Conservation (phyloP, 805 yeast genomes). For the Clavispora carvajalis region DNA sequence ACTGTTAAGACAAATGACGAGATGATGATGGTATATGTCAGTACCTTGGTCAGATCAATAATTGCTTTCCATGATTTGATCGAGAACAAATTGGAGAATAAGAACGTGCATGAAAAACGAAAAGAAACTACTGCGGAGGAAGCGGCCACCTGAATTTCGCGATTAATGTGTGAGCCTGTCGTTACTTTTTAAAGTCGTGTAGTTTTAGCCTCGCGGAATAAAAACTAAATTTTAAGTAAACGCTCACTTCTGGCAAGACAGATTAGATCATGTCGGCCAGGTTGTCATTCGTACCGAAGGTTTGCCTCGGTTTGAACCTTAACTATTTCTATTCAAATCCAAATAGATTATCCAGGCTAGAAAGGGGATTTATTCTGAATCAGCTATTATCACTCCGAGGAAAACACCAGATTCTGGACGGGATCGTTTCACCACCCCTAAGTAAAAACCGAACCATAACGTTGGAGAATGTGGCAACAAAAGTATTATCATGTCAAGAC, state of each 20-base stretch:
- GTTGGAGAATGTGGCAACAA: slow-evolving; percentile 38
- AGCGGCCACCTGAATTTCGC: not conserved
- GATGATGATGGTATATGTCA: slow-evolving; percentile 86
- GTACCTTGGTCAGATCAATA: slow-evolving; percentile 86
- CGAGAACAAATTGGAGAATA: slow-evolving; percentile 89
- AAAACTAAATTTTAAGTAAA: not conserved
- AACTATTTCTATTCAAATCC: slow-evolving; percentile 36
- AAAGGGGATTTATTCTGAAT: slow-evolving; percentile 33
- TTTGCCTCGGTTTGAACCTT: slow-evolving; percentile 20
- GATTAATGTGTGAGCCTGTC: not conserved
- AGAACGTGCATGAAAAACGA: slow-evolving; percentile 26
- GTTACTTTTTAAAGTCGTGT: slow-evolving; percentile 7
- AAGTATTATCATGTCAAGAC: slow-evolving; percentile 42
- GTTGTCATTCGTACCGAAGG: slow-evolving; percentile 16
- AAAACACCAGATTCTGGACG: slow-evolving; percentile 1
- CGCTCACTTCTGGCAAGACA: not conserved
- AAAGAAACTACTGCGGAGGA: slow-evolving; percentile 8
- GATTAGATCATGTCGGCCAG: slow-evolving; percentile 14
- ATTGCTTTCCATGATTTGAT: slow-evolving; percentile 95
- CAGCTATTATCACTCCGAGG: slow-evolving; percentile 15
- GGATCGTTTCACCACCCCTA: not conserved
- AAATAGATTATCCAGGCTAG: slow-evolving; percentile 22
- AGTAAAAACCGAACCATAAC: slow-evolving; percentile 8
- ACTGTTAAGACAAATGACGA: slow-evolving; percentile 94
- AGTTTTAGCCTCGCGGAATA: slow-evolving; percentile 6